Evolutionary conservation across 345 rosid species (phyloP).

Genomic region (Litchi chinensis): DNA sequence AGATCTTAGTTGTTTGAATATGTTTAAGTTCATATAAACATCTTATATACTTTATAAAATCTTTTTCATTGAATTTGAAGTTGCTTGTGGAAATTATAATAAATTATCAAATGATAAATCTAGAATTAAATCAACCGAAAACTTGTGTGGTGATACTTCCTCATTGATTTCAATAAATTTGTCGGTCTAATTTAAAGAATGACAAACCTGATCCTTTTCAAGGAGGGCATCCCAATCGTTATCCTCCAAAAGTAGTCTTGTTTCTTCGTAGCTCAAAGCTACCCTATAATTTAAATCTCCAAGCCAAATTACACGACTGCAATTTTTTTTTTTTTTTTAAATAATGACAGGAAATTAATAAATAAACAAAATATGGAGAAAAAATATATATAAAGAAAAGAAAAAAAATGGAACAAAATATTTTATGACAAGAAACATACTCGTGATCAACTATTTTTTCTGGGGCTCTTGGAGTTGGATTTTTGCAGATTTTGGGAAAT

Average conservation of each 20-base stretch:
- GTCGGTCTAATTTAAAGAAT: not conserved
- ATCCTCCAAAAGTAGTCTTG: slow-evolving; percentile 63
- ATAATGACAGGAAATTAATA: not conserved
- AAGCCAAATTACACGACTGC: slow-evolving; percentile 89
- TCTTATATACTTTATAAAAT: too few relatives aligned
- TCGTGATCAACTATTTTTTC: slow-evolving; percentile 81
- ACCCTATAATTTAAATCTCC: slow-evolving; percentile 93
- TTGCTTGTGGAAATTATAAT: too few relatives aligned
- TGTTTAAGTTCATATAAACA: too few relatives aligned
- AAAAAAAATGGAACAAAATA: not conserved
- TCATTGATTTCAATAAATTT: not conserved
- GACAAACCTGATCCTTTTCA: slow-evolving; percentile 86
- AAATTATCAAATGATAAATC: not conserved
- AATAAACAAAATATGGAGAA: not conserved
- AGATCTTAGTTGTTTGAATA: too few relatives aligned
- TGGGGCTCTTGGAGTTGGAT: slow-evolving; percentile 53
- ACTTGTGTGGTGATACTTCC: not conserved
- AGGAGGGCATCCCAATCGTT: slow-evolving; percentile 83
- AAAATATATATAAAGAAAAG: not conserved
- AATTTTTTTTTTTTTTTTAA: not conserved
- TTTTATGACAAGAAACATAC: slow-evolving; percentile 39
- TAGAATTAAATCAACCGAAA: not conserved
- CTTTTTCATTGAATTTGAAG: too few relatives aligned
- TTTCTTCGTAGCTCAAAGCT: slow-evolving; percentile 79
- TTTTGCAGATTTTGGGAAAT: slow-evolving; percentile 74